Evolutionary conservation across 768 basidiomycete genomes (phyloP), one percentile per base, ranked within the genome.

Genomic region (Kwoniella heveanensis): DNA sequence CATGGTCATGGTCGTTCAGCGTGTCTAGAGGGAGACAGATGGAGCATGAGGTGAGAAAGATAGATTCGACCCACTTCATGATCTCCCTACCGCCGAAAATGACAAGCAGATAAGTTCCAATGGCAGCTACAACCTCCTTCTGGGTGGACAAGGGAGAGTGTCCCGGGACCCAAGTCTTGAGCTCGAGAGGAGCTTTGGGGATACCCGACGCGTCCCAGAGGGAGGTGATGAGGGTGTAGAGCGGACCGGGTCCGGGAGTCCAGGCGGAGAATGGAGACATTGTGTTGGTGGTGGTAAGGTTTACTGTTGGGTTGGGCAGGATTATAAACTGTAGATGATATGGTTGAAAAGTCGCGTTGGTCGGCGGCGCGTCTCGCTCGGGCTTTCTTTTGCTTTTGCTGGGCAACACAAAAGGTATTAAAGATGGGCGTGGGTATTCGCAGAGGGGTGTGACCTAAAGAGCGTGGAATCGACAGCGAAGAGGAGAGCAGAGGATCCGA

Each of bases 41-140:
- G 2, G 58, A 44, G 29, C 1, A 24, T 22, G 50, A n/a, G n/a
- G 32, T 32, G 32, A 6, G 13, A 32, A 32, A 32, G 32, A 32
- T 32, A 6, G 32, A 32, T 13, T 15, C n/a, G 17, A 81, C 80
- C 61, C 50, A 85, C 84, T 85, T 90, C 94, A 97, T 96, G 73
- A 90, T 78, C 69, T 86, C 87, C 77, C 88, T 87, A 36, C 89
- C 85, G 67, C 89, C 86, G 77, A 97, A 98, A 76, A 99, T 88
- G 83, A 88, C 82, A 81, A 85, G 87, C 70, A 99, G 87, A 84
- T 99, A 99, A 60, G 85, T 84, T 29, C 81, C 85, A 66, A 99
- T 85, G 15, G 89, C 82, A 29, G 85, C 81, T 30, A 86, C 77
- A 58, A 98, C 95, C 68, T 85, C 84, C 62, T 86, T 84, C 50